Evolutionary conservation across 192 early-diverging fungal genomes (phyloP).

Genomic region (Allomyces javanicus): DNA sequence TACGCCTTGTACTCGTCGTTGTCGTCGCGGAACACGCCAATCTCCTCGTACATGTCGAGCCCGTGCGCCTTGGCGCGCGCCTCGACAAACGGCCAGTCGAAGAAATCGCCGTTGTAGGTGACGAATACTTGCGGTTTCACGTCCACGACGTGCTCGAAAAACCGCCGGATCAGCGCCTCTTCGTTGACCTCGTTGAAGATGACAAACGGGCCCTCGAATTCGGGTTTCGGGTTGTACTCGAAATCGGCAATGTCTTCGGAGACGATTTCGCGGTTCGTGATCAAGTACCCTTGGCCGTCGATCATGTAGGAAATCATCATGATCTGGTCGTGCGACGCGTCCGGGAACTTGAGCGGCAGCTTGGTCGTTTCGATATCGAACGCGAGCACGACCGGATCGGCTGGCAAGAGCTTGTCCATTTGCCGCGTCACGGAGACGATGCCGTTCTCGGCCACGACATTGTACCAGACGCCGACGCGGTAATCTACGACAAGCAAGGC

Average conservation of each 20-base stretch:
- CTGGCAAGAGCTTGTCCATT: constrained; percentile 73
- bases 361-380: constrained; percentile 99
- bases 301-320: constrained; percentile 99
- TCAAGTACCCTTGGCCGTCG: constrained; percentile 86
- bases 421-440: constrained; percentile 39
- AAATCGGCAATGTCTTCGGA: constrained; percentile 91
- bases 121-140: constrained; percentile 70
- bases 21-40: constrained; percentile 62
- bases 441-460: constrained; percentile 36
- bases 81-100: constrained; percentile 97
- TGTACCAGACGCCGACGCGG: constrained; percentile 92
- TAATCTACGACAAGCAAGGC: constrained; percentile 30
- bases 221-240: constrained; percentile 90
- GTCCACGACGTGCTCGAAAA: constrained; percentile 78
- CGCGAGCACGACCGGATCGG: constrained; percentile 81
- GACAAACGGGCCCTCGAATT: constrained; percentile 82
- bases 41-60: constrained; percentile 71
- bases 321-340: constrained; percentile 66
- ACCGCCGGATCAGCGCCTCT: constrained; percentile 52
- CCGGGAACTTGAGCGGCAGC: constrained; percentile 92
- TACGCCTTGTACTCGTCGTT: constrained; percentile 72
- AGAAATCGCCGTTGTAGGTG: constrained; percentile 97
- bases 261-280: constrained; percentile 93
- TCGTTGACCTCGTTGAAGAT: constrained; percentile 92
- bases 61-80: constrained; percentile 58